These are phyloP conservation scores for Ananas comosus DNA, from an alignment of 176 grass and related monocot genomes.

Conservation along the genomic window DNA sequence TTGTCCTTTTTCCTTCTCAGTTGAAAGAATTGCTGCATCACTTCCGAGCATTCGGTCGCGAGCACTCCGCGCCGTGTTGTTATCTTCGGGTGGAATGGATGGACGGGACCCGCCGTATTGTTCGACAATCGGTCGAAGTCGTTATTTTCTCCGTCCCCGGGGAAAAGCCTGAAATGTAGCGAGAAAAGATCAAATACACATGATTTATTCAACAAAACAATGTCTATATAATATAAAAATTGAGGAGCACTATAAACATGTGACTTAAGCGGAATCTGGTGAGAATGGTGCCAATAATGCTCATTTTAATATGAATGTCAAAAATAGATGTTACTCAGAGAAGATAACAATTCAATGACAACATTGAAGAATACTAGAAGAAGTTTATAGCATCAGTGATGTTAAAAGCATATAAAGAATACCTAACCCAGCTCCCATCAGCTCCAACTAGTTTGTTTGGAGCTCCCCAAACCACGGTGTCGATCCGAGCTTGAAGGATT, in stretches of 20 bases:
- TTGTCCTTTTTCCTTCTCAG: conserved; percentile 71
- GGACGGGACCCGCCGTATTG: conserved; percentile 44
- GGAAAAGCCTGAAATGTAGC: conserved; percentile 48
- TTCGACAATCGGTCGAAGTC: conserved; percentile 31
- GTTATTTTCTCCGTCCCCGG: conserved; percentile 56
- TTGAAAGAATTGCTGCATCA: conserved; percentile 84
- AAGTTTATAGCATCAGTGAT: not conserved
- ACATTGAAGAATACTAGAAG: not conserved
- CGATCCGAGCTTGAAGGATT: conserved; percentile 91
- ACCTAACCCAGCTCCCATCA: conserved; percentile 99
- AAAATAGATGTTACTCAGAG: not conserved
- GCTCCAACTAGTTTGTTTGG: conserved; percentile 92
- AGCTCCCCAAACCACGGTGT: conserved; percentile 92
- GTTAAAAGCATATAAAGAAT: conserved; percentile 5
- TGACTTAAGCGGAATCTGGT: not conserved
- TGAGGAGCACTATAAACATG: not conserved
- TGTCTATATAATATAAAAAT: too few species aligned
- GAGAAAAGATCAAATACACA: too few species aligned
- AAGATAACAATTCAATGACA: not conserved
- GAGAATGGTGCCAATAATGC: not conserved
- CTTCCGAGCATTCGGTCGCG: conserved; percentile 58
- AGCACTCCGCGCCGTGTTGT: conserved; percentile 58
- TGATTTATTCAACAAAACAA: too few species aligned
- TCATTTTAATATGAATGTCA: not conserved
- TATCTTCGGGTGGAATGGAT: conserved; percentile 93